Conservation (phyloP, 768 basidiomycete species). For the Tubosaeta sp. region DNA sequence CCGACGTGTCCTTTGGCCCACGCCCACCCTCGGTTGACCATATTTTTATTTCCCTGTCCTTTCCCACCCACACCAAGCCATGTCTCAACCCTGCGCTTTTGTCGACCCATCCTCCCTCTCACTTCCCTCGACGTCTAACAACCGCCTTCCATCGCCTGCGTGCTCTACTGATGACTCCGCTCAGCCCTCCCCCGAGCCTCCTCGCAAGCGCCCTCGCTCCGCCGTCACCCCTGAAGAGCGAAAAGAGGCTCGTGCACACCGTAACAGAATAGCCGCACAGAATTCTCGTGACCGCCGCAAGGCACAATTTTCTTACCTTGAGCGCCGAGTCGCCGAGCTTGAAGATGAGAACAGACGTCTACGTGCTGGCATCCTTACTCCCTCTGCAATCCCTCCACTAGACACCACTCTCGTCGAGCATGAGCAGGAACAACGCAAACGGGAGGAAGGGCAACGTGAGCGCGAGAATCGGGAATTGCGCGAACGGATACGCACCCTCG, state of each 20-base stretch:
- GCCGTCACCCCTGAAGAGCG: conserved; percentile 67
- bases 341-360: conserved; percentile 82
- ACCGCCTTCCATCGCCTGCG: conserved; percentile 27
- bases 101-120: conserved; percentile 39
- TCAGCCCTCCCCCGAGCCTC: conserved; percentile 37
- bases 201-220: conserved; percentile 73
- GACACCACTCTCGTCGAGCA: conserved; percentile 19
- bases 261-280: conserved; percentile 92
- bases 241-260: conserved; percentile 83
- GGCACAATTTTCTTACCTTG: conserved; percentile 69
- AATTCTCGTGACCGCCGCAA: conserved; percentile 90
- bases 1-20: conserved; percentile 22
- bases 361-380: conserved; percentile 44
- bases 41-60: conserved; percentile 20
- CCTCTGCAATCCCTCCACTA: conserved; percentile 15
- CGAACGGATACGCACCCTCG: conserved; percentile 73
- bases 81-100: conserved; percentile 27
- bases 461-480: conserved; percentile 71
- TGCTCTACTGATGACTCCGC: conserved; percentile 13
- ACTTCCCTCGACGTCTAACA: conserved; percentile 32
- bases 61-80: conserved; percentile 4
- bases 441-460: conserved; percentile 42
- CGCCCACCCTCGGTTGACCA: conserved; percentile 12
- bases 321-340: conserved; percentile 64
- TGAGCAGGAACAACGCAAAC: conserved; percentile 31